phyloP scores from a whole-genome alignment of 31 red algal genomes.

The Porphyra umbilicalis region DNA sequence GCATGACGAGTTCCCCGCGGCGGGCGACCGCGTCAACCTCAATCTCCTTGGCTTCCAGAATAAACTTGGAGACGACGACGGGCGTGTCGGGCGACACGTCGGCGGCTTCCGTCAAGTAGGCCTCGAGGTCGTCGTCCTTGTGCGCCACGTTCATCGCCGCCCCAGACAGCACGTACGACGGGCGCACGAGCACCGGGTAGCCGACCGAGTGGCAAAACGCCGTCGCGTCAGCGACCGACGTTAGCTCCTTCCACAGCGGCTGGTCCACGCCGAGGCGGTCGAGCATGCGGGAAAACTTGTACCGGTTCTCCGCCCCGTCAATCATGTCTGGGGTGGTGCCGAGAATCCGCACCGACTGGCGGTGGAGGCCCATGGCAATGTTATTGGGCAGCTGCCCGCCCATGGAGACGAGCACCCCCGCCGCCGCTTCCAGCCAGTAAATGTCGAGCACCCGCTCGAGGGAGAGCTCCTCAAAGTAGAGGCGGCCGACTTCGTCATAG shows the following conservation, averaged over 20 bases:
- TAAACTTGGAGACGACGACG: constrained; percentile 98
- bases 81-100: constrained; percentile 85
- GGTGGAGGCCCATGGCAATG: constrained; percentile 87
- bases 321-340: constrained; percentile 97
- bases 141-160: constrained; percentile 97
- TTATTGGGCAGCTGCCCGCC: constrained; percentile 98
- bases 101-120: constrained; percentile 80
- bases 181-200: constrained; percentile 92
- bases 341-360: constrained; percentile 71
- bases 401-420: constrained; percentile 93
- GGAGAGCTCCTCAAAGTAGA: constrained; percentile 98
- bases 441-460: constrained; percentile 97
- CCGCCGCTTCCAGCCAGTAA: constrained; percentile 66
- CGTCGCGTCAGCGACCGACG: constrained; percentile 78
- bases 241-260: constrained; percentile 88
- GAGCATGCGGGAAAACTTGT: constrained; percentile 94
- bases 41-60: constrained; percentile 96
- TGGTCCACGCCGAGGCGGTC: constrained; percentile 94
- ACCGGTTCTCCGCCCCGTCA: constrained; percentile 93
- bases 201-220: constrained; percentile 88
- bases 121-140: constrained; percentile 84
- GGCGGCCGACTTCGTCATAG: constrained; percentile 96
- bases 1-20: constrained; percentile 89
- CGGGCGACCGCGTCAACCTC: constrained; percentile 97
- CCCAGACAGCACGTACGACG: constrained; percentile 91